Evolutionary conservation across 1,284 basidiomycete species (phyloP), one percentile per base, ranked within the genome.

Genomic region (Cutaneotrichosporon mucoides): DNA sequence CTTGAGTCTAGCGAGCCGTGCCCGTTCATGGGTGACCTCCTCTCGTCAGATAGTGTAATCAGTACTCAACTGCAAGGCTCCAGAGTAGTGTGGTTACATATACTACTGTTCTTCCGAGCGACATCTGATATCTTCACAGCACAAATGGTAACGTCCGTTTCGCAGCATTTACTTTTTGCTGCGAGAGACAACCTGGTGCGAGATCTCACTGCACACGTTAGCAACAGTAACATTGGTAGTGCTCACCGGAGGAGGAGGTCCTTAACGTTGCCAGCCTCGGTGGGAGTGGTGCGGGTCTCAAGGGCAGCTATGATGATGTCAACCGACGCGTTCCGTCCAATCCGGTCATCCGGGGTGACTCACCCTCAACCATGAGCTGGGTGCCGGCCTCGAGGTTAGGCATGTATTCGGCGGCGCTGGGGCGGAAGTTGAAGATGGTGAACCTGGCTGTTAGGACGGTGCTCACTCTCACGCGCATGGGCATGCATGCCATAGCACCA

Each of bases 371-470:
- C 36, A 68, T 61, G 45, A 72, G 64, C 59, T 70, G 62, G n/a
- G 66, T 67, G 16, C 72, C 72, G 41, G 69, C 43, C 44, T 63
- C 53, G 52, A 72, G 60, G 36, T 60, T 64, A 52, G 66, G 47
- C 42, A 71, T 57, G 60, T 46, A 57, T 61, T 68, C 65, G 16
- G 61, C 61, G 15, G 63, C 60, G n/a, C 58, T 56, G 45, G 69
- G 65, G 46, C 62, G 57, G 66, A 74, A 74, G 67, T 67, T 69
- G 67, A 71, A 74, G 58, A 74, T 60, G 63, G 69, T 72, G 68
- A 69, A 73, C 70, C 69, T 63, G 59, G n/a, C 24, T 24, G 24
- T 24, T 24, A 24, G 24, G 24, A 24, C 24, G 24, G 24, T 24
- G 24, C 24, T 24, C 62, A 66, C 52, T 63, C 59, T 64, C 9